These are phyloP conservation scores for Cenchrus fungigraminus DNA, from an alignment of 176 grass and related monocot species.

Conservation along the genomic window DNA sequence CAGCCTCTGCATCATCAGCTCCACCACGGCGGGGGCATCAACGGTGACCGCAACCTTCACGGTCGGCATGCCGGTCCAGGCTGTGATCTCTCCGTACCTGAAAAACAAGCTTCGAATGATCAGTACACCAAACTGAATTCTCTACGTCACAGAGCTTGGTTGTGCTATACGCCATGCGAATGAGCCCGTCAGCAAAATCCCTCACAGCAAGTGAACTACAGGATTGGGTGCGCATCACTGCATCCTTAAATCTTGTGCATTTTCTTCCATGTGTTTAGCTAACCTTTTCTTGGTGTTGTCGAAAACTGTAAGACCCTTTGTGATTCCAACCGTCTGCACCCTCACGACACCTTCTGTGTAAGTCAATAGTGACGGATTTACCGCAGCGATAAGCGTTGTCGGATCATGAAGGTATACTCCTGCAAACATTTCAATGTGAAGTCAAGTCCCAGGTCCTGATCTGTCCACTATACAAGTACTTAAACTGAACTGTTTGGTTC, in stretches of 20 bases:
- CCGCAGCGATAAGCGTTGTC: constrained; percentile 70
- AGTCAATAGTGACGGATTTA: constrained; percentile 87
- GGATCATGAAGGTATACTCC: constrained; percentile 96
- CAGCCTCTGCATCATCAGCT: constrained; percentile 82
- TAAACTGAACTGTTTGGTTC: neutral
- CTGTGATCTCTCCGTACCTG: constrained; percentile 78
- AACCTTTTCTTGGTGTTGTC: constrained; percentile 89
- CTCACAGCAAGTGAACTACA: neutral
- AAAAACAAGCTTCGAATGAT: neutral
- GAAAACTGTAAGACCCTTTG: constrained; percentile 79
- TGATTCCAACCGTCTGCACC: constrained; percentile 86
- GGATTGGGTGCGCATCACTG: neutral
- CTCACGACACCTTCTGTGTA: constrained; percentile 85
- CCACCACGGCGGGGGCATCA: constrained; percentile 60
- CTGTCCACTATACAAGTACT: neutral
- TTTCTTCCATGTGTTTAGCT: neutral
- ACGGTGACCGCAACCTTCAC: constrained; percentile 94
- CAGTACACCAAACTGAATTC: neutral
- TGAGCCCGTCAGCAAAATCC: neutral
- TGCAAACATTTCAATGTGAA: constrained; percentile 51
- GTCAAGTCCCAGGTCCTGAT: constrained; percentile 21
- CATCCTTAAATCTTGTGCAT: neutral
- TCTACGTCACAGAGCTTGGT: neutral
- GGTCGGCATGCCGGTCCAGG: constrained; percentile 66
- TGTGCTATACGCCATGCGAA: neutral